These are phyloP conservation scores for Vararia minispora DNA, from an alignment of 768 basidiomycete species.

Conservation along the genomic window DNA sequence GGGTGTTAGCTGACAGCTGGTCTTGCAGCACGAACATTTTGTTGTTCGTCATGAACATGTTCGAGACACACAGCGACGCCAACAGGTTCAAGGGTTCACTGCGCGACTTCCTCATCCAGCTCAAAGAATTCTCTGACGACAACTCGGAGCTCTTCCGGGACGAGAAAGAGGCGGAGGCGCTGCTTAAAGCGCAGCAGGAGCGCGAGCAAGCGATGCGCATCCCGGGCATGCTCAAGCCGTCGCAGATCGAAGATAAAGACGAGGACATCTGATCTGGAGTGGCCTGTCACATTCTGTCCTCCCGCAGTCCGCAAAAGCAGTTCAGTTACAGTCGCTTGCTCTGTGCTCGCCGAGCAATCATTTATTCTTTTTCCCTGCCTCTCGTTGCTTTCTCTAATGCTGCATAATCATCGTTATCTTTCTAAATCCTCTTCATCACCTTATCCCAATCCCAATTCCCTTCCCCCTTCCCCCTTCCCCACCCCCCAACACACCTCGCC, in stretches of 20 bases:
- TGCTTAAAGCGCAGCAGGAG: constrained; percentile 71
- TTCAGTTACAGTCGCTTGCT: background rate
- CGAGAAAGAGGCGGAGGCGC: constrained; percentile 84
- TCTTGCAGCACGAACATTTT: constrained; percentile 52
- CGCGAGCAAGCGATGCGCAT: constrained; percentile 85
- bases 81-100: constrained; percentile 89
- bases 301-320: background rate
- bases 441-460: background rate
- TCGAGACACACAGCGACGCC: constrained; percentile 67
- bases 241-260: constrained; percentile 89
- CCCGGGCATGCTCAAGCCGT: constrained; percentile 97
- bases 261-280: constrained; percentile 52
- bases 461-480: background rate
- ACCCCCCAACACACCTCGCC: constrained; percentile 1
- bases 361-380: background rate
- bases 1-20: constrained; percentile 8
- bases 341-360: no score
- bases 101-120: constrained; percentile 94
- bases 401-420: no score
- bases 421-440: no score
- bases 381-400: constrained; percentile 1
- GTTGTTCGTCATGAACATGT: constrained; percentile 54
- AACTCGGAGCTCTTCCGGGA: constrained; percentile 88
- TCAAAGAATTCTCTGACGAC: constrained; percentile 96
- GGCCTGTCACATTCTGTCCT: background rate